Base-by-base conservation (phyloP, 1,284 basidiomycete genomes). In the Cutaneotrichosporon curvatum region DNA sequence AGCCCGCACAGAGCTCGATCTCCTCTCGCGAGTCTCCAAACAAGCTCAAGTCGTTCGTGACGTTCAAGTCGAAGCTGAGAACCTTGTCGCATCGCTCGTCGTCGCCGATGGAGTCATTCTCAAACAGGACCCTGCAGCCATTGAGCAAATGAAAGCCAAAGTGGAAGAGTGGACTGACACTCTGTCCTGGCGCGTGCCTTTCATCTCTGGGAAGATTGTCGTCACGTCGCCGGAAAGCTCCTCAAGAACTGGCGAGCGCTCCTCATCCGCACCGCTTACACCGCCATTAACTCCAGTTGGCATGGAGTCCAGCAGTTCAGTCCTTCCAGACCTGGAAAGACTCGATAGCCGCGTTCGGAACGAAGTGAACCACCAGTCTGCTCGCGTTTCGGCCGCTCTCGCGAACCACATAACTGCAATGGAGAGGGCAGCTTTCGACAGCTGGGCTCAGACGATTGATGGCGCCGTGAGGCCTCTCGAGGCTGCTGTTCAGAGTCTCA, bases 331-430 rank as follows among this genome's bases (percentile, higher is more conserved):
- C 45, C 73, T 81, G 14, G 60, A 70, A 8, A 67, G 68, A n/a
- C 67, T 87, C 16, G 85, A 90, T 58, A 76, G 77, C 38, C 73
- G 73, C 30, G 82, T 88, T 25, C 82, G 87, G 4, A 67, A 75
- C 12, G 81, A 87, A 59, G 79, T 78, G 20, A 90, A 90, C 62
- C 73, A 77, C 6, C 80, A 80, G 55, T 74, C 79, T 21, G 78
- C 85, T 62, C 74, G 74, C 40, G 75, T 89, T 15, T 75, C 75
- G 6, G 80, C 81, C 12, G 75, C 74, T 20, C 50, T 81, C 20
- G 78, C 80, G 48, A 65, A 53, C 16, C 47, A 57, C 22, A 37
- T 39, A 0, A 20, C 39, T 4, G 39, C 40, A 7, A 28, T 28
- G 10, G 45, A 48, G 9, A 39, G 7, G 25, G 25, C 25, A 12